A percentile compares a stretch with the other conserved stretches of the same genome.
phyloP scores from a whole-genome alignment of 345 rosid genomes.

The Aquilaria malaccensis region DNA sequence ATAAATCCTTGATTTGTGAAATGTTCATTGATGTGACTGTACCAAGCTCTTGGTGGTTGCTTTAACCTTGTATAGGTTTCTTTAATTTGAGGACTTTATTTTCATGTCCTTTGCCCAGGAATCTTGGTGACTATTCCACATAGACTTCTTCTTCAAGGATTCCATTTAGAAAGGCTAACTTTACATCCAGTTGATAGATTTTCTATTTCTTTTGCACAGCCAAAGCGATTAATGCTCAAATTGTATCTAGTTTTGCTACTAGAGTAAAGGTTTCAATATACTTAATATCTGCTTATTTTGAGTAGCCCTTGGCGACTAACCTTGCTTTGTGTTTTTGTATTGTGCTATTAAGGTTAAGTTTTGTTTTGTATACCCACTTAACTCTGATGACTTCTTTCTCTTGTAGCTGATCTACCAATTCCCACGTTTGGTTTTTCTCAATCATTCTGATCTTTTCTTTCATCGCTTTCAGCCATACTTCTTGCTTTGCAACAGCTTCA shows the following conservation, averaged over 20 bases:
- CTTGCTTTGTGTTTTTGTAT: not conserved
- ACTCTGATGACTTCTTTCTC: not conserved
- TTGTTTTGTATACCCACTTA: not conserved
- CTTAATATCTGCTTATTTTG: not conserved
- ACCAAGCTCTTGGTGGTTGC: not conserved
- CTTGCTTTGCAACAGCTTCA: not conserved
- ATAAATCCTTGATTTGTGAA: not conserved
- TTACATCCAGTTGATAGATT: not conserved
- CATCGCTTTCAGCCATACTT: not conserved
- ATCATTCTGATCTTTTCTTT: not conserved
- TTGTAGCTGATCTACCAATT: no score
- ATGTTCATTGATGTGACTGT: not conserved
- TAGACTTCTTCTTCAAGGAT: slow-evolving; percentile 1
- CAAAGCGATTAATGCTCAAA: not conserved
- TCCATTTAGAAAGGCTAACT: not conserved
- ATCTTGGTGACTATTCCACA: not conserved
- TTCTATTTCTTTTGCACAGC: not conserved
- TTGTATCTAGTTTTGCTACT: not conserved
- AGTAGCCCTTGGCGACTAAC: not conserved
- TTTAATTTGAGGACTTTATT: not conserved
- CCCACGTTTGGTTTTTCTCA: not conserved
- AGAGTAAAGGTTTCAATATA: not conserved
- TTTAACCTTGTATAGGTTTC: not conserved
- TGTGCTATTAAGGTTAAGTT: not conserved
- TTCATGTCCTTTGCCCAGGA: not conserved